Conservation (phyloP, 1,139 yeast genomes). For the Pichia sp. region DNA sequence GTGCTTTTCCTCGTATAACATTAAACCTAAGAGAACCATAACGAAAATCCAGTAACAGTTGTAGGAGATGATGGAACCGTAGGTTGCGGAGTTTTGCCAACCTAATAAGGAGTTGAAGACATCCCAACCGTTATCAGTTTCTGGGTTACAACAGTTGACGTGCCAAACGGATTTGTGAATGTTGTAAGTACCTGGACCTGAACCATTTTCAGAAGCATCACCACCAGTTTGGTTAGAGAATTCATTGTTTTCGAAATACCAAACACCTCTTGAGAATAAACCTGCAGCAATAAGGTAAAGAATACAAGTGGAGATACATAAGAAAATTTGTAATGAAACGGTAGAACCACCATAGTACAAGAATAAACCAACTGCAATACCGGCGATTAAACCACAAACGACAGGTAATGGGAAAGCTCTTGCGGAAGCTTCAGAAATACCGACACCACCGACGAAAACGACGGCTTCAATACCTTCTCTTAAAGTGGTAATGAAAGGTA, state of each 20-base stretch:
- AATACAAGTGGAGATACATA: constrained; percentile 77
- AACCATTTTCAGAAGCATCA: constrained; percentile 86
- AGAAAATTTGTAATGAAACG: constrained; percentile 73
- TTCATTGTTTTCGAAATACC: constrained; percentile 72
- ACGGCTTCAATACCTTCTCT: constrained; percentile 92
- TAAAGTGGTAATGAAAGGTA: constrained; percentile 75
- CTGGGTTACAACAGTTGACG: constrained; percentile 93
- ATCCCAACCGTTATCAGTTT: constrained; percentile 89
- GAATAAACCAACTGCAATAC: constrained; percentile 59
- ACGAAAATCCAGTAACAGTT: constrained; percentile 78
- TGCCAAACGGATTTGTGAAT: constrained; percentile 81
- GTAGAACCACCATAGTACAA: constrained; percentile 76
- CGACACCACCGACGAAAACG: constrained; percentile 84
- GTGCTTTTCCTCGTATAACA: constrained; percentile 70
- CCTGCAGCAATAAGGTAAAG: constrained; percentile 87
- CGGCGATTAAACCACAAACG: constrained; percentile 72
- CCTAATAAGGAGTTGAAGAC: constrained; percentile 83
- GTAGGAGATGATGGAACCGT: constrained; percentile 82
- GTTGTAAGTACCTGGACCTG: constrained; percentile 92
- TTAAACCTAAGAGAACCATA: constrained; percentile 51
- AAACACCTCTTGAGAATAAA: constrained; percentile 83
- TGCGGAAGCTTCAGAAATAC: constrained; percentile 41
- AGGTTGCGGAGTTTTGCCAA: constrained; percentile 92
- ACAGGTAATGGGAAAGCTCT: constrained; percentile 83
- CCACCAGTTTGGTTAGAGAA: constrained; percentile 41